Percentiles rank a stretch among this genome's conserved stretches.
Conservation (phyloP, 2,329 filamentous ascomycete genomes). For the Drechslera avenae region DNA sequence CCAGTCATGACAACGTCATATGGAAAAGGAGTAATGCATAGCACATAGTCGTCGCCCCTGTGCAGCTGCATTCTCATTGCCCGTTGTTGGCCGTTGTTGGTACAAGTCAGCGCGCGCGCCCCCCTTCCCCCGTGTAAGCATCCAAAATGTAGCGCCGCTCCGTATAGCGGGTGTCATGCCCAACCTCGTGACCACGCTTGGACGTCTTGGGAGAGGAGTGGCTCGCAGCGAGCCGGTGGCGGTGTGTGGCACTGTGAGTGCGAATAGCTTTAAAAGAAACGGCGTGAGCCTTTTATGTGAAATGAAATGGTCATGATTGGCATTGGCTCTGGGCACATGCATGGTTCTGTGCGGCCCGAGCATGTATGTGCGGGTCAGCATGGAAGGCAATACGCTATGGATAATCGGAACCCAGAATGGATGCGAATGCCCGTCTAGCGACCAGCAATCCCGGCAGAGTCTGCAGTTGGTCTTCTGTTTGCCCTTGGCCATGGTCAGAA, state of each 20-base stretch:
- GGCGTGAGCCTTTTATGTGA: conserved; percentile 5
- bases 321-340: background rate
- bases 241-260: conserved; percentile 12
- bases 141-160: too few species aligned
- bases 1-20: too few species aligned
- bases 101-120: too few species aligned
- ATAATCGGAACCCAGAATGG: conserved; percentile 14
- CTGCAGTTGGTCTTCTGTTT: background rate
- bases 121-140: too few species aligned
- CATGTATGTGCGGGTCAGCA: conserved; percentile 6
- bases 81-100: too few species aligned
- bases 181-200: background rate
- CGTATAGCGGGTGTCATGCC: conserved; percentile 2
- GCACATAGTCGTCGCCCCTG: too few species aligned
- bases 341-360: conserved; percentile 16
- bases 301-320: conserved; percentile 10
- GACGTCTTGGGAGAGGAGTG: background rate
- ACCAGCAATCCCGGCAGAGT: background rate
- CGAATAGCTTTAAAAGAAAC: conserved; percentile 6
- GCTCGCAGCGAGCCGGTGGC: conserved; percentile 2
- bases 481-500: too few species aligned
- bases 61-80: too few species aligned
- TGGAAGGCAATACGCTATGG: conserved; percentile 12
- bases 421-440: conserved; percentile 1
- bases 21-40: too few species aligned